Conservation (phyloP, 1,284 basidiomycete genomes). For the Sparassis latifolia region DNA sequence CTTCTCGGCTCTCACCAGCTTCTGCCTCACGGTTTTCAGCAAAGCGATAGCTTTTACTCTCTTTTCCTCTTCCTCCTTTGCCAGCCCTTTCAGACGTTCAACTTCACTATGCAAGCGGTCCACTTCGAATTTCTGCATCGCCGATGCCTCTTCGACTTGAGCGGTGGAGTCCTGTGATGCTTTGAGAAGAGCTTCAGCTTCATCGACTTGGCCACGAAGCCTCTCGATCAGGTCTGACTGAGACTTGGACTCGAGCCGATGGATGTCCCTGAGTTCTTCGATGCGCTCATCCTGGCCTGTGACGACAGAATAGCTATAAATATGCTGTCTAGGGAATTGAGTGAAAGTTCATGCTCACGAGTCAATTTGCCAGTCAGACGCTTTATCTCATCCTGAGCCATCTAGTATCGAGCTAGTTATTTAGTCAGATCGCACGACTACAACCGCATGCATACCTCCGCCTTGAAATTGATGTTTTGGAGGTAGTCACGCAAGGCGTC, state of each 20-base stretch:
- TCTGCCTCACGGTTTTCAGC: conserved; percentile 88
- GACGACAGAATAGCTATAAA: background rate
- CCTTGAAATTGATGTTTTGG: conserved; percentile 58
- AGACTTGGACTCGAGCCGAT: conserved; percentile 71
- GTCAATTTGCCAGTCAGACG: conserved; percentile 66
- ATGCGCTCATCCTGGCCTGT: conserved; percentile 72
- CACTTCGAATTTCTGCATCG: conserved; percentile 46
- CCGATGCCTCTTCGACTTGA: conserved; percentile 39
- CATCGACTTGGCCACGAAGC: conserved; percentile 60
- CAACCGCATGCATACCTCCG: conserved; percentile 44
- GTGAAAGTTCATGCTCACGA: conserved; percentile 38
- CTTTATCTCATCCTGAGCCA: conserved; percentile 68
- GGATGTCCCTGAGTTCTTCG: conserved; percentile 79
- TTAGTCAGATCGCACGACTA: background rate
- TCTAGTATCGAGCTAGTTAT: conserved; percentile 30
- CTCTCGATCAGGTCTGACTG: conserved; percentile 69
- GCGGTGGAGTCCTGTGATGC: conserved; percentile 44
- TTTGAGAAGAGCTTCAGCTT: conserved; percentile 61
- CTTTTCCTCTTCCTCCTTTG: conserved; percentile 94
- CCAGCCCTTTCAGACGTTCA: conserved; percentile 50
- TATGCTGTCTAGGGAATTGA: background rate
- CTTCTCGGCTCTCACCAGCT: conserved; percentile 88
- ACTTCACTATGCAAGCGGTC: conserved; percentile 55
- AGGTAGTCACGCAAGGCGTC: conserved; percentile 72
- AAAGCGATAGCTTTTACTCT: conserved; percentile 87